Percentiles rank a stretch among this genome's conserved stretches.
Evolutionary conservation across 2,329 filamentous ascomycete species (phyloP).

Genomic region (Tympanopsis confertula): DNA sequence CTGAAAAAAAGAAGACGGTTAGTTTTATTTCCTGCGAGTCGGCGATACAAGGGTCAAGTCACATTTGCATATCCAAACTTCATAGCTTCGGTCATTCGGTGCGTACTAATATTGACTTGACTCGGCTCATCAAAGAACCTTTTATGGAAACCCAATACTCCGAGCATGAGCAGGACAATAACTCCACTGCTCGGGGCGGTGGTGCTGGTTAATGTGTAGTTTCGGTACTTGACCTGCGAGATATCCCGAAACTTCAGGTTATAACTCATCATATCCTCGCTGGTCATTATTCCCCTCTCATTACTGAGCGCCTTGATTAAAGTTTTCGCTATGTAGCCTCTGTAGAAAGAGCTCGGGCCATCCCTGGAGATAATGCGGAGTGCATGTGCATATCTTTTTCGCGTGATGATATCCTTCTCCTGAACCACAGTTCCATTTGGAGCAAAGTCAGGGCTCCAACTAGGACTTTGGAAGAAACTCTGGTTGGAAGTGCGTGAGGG

Average conservation of each 20-base stretch:
- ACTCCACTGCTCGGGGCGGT: conserved; percentile 69
- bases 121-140: conserved; percentile 43
- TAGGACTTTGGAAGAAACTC: conserved; percentile 64
- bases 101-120: conserved; percentile 50
- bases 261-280: conserved; percentile 69
- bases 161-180: conserved; percentile 65
- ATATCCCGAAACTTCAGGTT: conserved; percentile 51
- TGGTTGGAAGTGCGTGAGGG: conserved; percentile 19
- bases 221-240: conserved; percentile 55
- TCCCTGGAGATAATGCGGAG: conserved; percentile 64
- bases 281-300: conserved; percentile 72
- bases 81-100: conserved; percentile 56
- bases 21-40: too few species aligned
- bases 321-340: conserved; percentile 58
- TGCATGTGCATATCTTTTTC: conserved; percentile 70
- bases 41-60: too few species aligned
- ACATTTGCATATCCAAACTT: conserved; percentile 47
- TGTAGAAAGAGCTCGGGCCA: conserved; percentile 66
- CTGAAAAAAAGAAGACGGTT: too few species aligned
- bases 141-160: conserved; percentile 62
- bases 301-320: conserved; percentile 59
- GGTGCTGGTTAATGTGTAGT: conserved; percentile 57
- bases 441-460: conserved; percentile 81
- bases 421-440: conserved; percentile 64
- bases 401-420: conserved; percentile 69